Base-by-base conservation (phyloP, 2,329 filamentous ascomycete genomes). In the Claviceps sp. region DNA sequence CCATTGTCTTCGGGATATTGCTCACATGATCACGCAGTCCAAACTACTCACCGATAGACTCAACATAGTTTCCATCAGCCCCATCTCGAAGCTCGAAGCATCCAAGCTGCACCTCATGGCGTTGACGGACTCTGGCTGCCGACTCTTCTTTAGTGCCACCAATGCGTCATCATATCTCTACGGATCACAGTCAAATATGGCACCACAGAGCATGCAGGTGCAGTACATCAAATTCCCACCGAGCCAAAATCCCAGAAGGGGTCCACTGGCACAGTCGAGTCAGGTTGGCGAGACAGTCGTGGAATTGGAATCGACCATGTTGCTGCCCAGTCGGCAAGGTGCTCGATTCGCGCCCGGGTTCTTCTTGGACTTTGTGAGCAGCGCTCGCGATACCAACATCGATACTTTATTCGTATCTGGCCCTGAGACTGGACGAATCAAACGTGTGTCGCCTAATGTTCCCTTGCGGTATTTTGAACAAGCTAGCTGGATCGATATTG, bases 211-310 rank as follows among this genome's bases (percentile, higher is more conserved):
- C 68, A 96, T 98, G 88, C 90, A 96, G 67, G 82, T 96, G n/a
- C 86, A 94, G 59, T 93, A 95, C 62, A 88, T 98, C 67, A 94
- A 93, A 63, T 95, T 95, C 54, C 93, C 94, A 1, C 93, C 93
- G 52, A 67, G 63, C 55, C 55, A 61, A 20, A 57, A 50, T 20
- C 41, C 64, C 52, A 58, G 62, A 54, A 60, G 65, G 52, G 60
- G 57, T 4, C 66, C 66, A 48, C 54, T 55, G 37, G 54, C 54
- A 4, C 45, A 50, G 11, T 50, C 53, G 5, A 56, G 50, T 1
- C 57, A 59, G 45, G 42, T 61, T 38, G 60, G 62, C n/a, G 72
- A 76, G 37, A 59, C 66, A 2, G 59, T 67, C 1, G 63, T 75
- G 9, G 73, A 78, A 60, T 60, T 72, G 55, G 71, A 74, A 56